Percentiles rank a stretch among this genome's conserved stretches.
phyloP scores from a whole-genome alignment of 148 eudicot species.

The Mesembryanthemum crystallinum region DNA sequence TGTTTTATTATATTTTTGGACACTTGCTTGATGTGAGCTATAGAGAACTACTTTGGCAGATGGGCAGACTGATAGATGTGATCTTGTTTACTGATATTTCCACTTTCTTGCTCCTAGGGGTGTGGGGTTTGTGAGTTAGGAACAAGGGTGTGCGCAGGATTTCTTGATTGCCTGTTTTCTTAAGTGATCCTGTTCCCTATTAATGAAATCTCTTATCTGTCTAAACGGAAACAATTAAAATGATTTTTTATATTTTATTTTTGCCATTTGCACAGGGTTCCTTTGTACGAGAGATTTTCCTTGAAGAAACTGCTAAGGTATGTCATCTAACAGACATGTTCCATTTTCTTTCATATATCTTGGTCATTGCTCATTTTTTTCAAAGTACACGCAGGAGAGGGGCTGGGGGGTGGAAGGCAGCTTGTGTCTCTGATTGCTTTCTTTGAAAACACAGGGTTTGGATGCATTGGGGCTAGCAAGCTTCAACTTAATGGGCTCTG shows the following conservation, averaged over 20 bases:
- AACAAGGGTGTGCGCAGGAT: neutral
- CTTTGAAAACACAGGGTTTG: constrained; percentile 56
- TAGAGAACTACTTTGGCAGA: neutral
- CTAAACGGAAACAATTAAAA: neutral
- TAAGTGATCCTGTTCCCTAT: neutral
- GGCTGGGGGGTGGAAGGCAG: constrained; percentile 1
- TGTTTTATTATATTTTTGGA: neutral
- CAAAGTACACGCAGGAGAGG: neutral
- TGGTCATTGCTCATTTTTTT: neutral
- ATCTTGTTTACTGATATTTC: constrained; percentile 4
- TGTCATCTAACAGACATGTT: constrained; percentile 8
- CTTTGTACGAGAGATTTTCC: constrained; percentile 75
- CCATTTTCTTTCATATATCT: neutral
- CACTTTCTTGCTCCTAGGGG: neutral
- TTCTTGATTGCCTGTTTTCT: neutral
- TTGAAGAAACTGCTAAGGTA: constrained; percentile 89
- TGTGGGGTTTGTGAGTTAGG: neutral
- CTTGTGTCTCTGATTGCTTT: constrained; percentile 20
- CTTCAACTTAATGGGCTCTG: constrained; percentile 46
- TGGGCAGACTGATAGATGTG: neutral
- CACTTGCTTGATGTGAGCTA: constrained; percentile 4
- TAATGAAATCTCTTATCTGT: neutral
- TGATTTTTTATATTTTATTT: neutral
- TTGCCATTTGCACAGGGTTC: constrained; percentile 53
- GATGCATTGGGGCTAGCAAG: constrained; percentile 85